Percentiles rank a stretch among this genome's conserved stretches.
Evolutionary conservation across 192 early-diverging fungal species (phyloP).

Genomic region (Linnemannia exigua): DNA sequence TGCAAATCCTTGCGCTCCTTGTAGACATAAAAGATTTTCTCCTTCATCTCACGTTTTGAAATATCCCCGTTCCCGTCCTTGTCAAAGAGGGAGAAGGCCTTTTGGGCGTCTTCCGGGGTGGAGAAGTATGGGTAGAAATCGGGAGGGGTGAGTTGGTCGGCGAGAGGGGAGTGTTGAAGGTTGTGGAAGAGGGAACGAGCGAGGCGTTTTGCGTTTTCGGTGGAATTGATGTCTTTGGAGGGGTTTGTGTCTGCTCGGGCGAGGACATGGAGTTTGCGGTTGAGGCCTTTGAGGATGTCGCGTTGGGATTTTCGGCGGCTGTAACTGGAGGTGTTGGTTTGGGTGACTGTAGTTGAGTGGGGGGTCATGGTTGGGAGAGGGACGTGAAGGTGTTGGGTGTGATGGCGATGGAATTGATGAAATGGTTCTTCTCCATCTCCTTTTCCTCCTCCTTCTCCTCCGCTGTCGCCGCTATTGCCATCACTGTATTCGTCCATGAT

Average conservation of each 20-base stretch:
- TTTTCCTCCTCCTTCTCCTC: no score
- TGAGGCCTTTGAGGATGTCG: constrained; percentile 31
- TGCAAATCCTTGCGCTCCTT: constrained; percentile 81
- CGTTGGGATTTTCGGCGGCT: neutral
- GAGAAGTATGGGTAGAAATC: constrained; percentile 84
- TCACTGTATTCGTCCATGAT: no score
- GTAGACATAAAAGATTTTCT: constrained; percentile 82
- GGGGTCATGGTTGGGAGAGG: no score
- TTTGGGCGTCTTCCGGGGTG: constrained; percentile 75
- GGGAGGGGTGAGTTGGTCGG: constrained; percentile 73
- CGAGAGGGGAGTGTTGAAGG: constrained; percentile 4
- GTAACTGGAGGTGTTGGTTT: constrained; percentile 23
- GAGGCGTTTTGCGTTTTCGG: constrained; percentile 44
- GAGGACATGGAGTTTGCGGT: constrained; percentile 39
- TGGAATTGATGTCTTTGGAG: constrained; percentile 42
- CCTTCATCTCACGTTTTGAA: constrained; percentile 84
- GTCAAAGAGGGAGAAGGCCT: constrained; percentile 89
- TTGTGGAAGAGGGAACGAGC: constrained; percentile 46
- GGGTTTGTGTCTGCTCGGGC: constrained; percentile 38
- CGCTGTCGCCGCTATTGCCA: no score
- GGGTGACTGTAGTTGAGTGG: no score
- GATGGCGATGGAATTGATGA: no score
- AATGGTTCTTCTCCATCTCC: no score
- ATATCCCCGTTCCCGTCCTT: constrained; percentile 90
- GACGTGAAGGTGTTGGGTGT: no score